A percentile compares a stretch with the other conserved stretches of the same genome.
Evolutionary conservation across 805 yeast species (phyloP).

Genomic region (Barnettozyma salicaria): DNA sequence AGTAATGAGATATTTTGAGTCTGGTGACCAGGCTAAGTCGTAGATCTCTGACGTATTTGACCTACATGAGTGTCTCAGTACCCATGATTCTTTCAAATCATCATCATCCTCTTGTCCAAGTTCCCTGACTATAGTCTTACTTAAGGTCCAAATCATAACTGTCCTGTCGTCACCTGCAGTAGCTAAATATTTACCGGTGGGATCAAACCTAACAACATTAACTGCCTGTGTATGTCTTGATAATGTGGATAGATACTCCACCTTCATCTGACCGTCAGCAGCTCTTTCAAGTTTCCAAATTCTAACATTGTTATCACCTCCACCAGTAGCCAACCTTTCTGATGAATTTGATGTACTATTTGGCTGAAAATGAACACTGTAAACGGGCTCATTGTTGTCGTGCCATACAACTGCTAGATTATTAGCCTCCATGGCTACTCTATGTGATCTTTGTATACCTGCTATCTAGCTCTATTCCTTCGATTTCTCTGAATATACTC

Average conservation of each 20-base stretch:
- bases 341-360: slow-evolving; percentile 21
- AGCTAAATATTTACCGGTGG: slow-evolving; percentile 65
- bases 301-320: slow-evolving; percentile 90
- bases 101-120: slow-evolving; percentile 48
- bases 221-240: slow-evolving; percentile 92
- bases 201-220: slow-evolving; percentile 78
- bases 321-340: slow-evolving; percentile 74
- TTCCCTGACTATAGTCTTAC: slow-evolving; percentile 49
- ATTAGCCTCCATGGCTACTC: slow-evolving; percentile 35
- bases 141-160: slow-evolving; percentile 69
- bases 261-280: slow-evolving; percentile 30
- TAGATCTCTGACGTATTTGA: slow-evolving; percentile 72
- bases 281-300: slow-evolving; percentile 31
- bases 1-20: slow-evolving; percentile 64
- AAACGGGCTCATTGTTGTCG: slow-evolving; percentile 69
- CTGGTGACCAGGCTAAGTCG: slow-evolving; percentile 92
- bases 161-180: slow-evolving; percentile 96
- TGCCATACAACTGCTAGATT: slow-evolving; percentile 68
- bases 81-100: slow-evolving; percentile 71
- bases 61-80: slow-evolving; percentile 50
- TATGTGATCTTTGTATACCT: too few species aligned
- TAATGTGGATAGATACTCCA: slow-evolving; percentile 75
- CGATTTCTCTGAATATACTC: too few species aligned
- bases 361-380: slow-evolving; percentile 61
- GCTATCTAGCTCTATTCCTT: too few species aligned